phyloP scores from a whole-genome alignment of 192 early-diverging fungal genomes.

The Entomortierella chlamydospora region DNA sequence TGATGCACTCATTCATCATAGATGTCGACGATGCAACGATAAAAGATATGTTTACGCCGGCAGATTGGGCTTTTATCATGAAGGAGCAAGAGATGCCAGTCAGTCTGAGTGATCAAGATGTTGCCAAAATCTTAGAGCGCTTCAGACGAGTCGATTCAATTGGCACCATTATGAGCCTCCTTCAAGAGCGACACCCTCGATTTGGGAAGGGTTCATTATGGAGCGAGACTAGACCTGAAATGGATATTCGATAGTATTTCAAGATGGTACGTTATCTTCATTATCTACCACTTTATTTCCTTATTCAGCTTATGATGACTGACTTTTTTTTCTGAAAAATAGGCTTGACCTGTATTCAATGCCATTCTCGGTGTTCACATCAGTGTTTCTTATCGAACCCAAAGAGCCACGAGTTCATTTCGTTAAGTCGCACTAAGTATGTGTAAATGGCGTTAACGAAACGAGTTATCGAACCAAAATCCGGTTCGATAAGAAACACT shows the following conservation, averaged over 20 bases:
- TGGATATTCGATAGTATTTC: conserved; percentile 14
- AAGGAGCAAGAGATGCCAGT: conserved; percentile 12
- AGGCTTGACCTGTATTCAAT: conserved; percentile 11
- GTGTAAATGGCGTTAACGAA: too few species aligned
- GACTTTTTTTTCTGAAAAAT: conserved; percentile 7
- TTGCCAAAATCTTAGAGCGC: conserved; percentile 9
- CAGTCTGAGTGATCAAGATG: conserved; percentile 17
- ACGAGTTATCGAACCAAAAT: too few species aligned
- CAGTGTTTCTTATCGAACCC: too few species aligned
- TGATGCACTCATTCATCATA: too few species aligned
- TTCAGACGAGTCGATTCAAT: conserved; percentile 10
- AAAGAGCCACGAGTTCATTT: too few species aligned
- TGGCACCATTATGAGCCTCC: conserved; percentile 6
- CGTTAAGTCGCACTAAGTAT: too few species aligned
- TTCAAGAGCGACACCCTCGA: conserved; percentile 13
- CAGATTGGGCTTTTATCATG: conserved; percentile 9
- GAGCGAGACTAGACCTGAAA: conserved; percentile 15
- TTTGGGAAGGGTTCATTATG: conserved; percentile 15
- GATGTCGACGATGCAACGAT: too few species aligned
- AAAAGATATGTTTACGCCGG: background rate
- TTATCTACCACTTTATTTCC: background rate
- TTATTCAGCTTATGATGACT: background rate
- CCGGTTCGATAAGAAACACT: too few species aligned
- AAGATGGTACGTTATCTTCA: conserved; percentile 13
- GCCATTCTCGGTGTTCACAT: conserved; percentile 16